phyloP scores from a whole-genome alignment of 371 early-diverging fungal genomes.

The Batrachochytrium dendrobatidis region DNA sequence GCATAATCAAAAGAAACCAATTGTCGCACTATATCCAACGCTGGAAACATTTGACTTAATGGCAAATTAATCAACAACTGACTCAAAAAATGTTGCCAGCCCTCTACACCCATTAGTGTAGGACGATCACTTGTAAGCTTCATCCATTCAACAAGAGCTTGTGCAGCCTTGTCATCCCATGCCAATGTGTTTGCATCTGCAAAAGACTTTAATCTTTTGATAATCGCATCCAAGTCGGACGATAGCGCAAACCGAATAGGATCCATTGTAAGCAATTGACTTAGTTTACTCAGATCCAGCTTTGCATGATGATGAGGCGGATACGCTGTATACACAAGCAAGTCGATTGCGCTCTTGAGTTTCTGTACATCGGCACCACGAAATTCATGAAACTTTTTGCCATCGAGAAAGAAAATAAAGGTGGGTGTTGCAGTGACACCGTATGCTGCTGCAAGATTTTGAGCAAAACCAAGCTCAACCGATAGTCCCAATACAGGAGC shows the following conservation, averaged over 20 bases:
- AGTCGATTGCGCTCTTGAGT: constrained; percentile 52
- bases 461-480: constrained; percentile 52
- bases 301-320: constrained; percentile 64
- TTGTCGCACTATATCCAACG: constrained; percentile 58
- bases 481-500: constrained; percentile 50
- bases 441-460: constrained; percentile 47
- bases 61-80: constrained; percentile 25
- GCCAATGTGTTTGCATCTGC: constrained; percentile 22
- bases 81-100: constrained; percentile 14
- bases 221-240: constrained; percentile 52
- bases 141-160: constrained; percentile 23
- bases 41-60: constrained; percentile 50
- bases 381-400: constrained; percentile 48
- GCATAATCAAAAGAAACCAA: constrained; percentile 44
- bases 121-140: constrained; percentile 16
- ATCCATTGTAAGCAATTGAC: constrained; percentile 26
- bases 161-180: constrained; percentile 22
- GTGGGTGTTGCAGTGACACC: constrained; percentile 61
- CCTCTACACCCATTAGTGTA: background rate
- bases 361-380: constrained; percentile 60
- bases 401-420: constrained; percentile 56
- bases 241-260: constrained; percentile 50
- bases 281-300: constrained; percentile 30
- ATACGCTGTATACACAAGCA: constrained; percentile 56
- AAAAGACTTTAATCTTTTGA: constrained; percentile 46